Percentiles rank a stretch among this genome's conserved stretches.
phyloP scores from a whole-genome alignment of 108 stramenopile species.

The Asterionellopsis glacialis region DNA sequence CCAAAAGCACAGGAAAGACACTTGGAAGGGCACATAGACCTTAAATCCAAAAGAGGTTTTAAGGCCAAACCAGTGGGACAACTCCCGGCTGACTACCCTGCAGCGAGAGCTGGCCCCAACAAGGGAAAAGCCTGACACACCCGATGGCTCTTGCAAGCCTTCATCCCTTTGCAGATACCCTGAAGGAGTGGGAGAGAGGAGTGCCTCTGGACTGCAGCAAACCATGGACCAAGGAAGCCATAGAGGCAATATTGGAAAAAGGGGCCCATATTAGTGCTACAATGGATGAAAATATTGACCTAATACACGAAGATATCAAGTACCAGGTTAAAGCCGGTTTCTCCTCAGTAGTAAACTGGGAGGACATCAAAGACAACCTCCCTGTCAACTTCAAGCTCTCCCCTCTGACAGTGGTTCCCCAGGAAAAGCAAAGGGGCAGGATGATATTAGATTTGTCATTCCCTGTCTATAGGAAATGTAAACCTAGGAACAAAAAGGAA shows the following conservation, averaged over 20 bases:
- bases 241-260: neutral
- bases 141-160: neutral
- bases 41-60: no score
- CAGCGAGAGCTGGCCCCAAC: no score
- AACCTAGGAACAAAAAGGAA: no score
- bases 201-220: neutral
- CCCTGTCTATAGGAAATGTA: neutral
- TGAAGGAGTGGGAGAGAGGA: neutral
- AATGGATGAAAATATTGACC: neutral
- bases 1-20: no score
- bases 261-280: neutral
- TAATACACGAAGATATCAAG: neutral
- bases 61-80: no score
- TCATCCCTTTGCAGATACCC: neutral
- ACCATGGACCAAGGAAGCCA: neutral
- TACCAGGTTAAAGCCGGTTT: neutral
- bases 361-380: neutral
- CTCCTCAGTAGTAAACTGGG: neutral
- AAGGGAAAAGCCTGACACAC: no score
- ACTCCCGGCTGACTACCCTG: no score
- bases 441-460: neutral
- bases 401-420: neutral
- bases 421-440: neutral
- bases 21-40: no score
- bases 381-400: neutral